These are phyloP conservation scores for Thelephora ganbajun DNA, from an alignment of 768 basidiomycete species.

Conservation along the genomic window DNA sequence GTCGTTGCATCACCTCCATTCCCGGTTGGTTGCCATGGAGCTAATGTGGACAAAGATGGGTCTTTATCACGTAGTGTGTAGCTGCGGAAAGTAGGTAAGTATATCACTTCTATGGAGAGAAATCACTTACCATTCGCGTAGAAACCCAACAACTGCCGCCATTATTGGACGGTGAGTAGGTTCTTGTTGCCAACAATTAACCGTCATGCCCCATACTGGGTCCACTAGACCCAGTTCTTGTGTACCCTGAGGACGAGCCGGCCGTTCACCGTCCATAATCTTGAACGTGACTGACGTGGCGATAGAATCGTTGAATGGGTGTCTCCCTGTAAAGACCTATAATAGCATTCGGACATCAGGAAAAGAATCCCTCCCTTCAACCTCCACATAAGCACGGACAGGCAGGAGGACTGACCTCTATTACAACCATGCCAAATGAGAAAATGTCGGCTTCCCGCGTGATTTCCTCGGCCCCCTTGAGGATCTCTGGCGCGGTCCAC, in stretches of 20 bases:
- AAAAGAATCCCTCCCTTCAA: too few species aligned
- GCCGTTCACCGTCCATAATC: conserved; percentile 1
- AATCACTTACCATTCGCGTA: too few species aligned
- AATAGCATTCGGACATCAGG: neutral
- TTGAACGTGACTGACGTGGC: conserved; percentile 1
- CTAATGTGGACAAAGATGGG: too few species aligned
- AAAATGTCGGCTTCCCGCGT: conserved; percentile 9
- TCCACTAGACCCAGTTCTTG: neutral
- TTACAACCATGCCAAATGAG: conserved; percentile 8
- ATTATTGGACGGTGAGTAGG: too few species aligned
- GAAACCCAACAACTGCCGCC: too few species aligned
- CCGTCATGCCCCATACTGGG: conserved; percentile 2
- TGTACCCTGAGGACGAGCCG: neutral
- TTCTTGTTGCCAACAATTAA: conserved; percentile 1
- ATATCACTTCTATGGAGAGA: too few species aligned
- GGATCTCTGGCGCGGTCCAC: conserved; percentile 12
- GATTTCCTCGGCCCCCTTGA: conserved; percentile 3
- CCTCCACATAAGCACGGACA: neutral
- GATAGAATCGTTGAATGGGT: conserved; percentile 1
- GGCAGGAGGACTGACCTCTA: conserved; percentile 6
- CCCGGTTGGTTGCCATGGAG: too few species aligned
- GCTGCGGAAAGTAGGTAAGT: too few species aligned
- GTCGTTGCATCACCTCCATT: too few species aligned
- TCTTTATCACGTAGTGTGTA: too few species aligned
- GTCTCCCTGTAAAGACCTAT: conserved; percentile 1